Percentiles rank a stretch among this genome's conserved stretches.
phyloP scores from a whole-genome alignment of 129 eudicot species.

The Calendula officinalis region DNA sequence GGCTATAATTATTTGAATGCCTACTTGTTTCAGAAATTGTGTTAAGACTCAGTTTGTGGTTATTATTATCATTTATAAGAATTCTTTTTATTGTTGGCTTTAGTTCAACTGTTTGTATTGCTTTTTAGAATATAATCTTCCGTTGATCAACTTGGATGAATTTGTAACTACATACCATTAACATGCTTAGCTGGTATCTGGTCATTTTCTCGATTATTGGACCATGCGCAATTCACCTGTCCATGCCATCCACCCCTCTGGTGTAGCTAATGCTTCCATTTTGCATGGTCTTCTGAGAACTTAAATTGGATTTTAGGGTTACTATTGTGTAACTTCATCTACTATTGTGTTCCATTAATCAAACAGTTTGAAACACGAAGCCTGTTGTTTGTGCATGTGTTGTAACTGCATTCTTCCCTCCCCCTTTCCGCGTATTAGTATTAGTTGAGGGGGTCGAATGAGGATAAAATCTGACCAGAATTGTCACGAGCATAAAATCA shows the following conservation, averaged over 20 bases:
- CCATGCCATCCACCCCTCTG: constrained; percentile 41
- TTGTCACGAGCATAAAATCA: too few species aligned
- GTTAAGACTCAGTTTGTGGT: constrained; percentile 49
- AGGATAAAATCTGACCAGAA: constrained; percentile 1
- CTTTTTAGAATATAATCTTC: neutral
- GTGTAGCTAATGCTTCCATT: constrained; percentile 34
- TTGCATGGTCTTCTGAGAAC: constrained; percentile 42
- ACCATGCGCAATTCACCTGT: neutral
- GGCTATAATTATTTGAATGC: constrained; percentile 48
- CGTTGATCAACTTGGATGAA: constrained; percentile 24
- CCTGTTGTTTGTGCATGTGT: constrained; percentile 47
- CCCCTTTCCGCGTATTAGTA: constrained; percentile 34
- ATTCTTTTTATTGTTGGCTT: constrained; percentile 37
- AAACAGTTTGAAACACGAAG: constrained; percentile 28
- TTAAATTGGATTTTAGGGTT: constrained; percentile 30
- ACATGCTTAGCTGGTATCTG: constrained; percentile 6
- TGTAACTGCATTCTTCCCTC: constrained; percentile 35
- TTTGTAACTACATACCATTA: neutral
- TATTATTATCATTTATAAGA: constrained; percentile 29
- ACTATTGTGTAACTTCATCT: constrained; percentile 15
- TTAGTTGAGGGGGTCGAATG: constrained; percentile 36
- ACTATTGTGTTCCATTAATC: constrained; percentile 19
- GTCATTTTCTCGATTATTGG: constrained; percentile 33
- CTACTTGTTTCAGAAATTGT: constrained; percentile 46
- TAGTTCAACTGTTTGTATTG: neutral